Evolutionary conservation across 192 early-diverging fungal species (phyloP), one percentile per base, ranked within the genome.

Genomic region (Geranomyces michiganensis): DNA sequence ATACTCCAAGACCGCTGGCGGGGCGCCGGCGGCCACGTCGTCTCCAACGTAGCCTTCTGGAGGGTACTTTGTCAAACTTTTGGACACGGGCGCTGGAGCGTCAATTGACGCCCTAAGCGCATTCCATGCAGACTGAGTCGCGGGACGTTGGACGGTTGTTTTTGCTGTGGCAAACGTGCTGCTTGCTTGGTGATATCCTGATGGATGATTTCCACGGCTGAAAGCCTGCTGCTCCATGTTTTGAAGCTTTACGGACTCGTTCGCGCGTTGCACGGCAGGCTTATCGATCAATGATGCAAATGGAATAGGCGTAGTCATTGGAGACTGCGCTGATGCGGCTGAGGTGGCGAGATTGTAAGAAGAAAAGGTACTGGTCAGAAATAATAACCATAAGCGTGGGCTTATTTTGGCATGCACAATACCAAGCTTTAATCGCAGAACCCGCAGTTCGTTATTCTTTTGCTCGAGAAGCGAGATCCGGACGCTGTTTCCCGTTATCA

Each of bases 381-480:
- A 41, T 41, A 41, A 53, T 2, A 17, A 53, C 17, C 51, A 53
- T 53, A 4, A 24, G 19, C 6, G 10, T 44, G 24, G 19, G 7
- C 31, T 60, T 6, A 8, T 60, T 60, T 17, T 32, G 7, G 7
- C 27, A 30, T 2, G 36, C 17, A n/a, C 21, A 51, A 15, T 70
- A 79, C 77, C 68, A 46, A 66, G 32, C 43, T 72, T 71, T 48
- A 81, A n/a, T 9, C 80, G 68, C 19, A 73, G 33, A n/a, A 72
- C 46, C 15, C 80, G 64, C 30, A 74, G 67, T 47, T 82, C 80
- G 63, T 79, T 79, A 49, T 82, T 82, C 56, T 82, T 82, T 47
- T 79, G 76, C 60, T 82, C 81, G 13, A 82, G 70, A 21, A 82
- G 46, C 9, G 81, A 71, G 21, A 82, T 82, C 21, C 81, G 62